These are phyloP conservation scores for Barnettozyma californica DNA, from an alignment of 805 yeast genomes.

Conservation along the genomic window DNA sequence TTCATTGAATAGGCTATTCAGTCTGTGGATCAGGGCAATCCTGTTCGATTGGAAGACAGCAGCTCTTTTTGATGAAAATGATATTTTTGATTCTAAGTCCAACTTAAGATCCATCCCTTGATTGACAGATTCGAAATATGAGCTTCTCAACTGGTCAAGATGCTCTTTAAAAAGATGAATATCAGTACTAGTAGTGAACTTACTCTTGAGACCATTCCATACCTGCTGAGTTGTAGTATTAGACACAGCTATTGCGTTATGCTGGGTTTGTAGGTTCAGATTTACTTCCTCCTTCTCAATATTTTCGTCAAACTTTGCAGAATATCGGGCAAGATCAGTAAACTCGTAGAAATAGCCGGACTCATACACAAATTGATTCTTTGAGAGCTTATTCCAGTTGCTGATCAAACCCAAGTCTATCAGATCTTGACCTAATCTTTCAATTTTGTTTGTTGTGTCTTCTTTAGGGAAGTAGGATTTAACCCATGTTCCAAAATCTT, in stretches of 20 bases:
- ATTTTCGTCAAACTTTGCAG: conserved; percentile 12
- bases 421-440: conserved; percentile 30
- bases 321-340: conserved; percentile 23
- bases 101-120: conserved; percentile 4
- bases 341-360: conserved; percentile 25
- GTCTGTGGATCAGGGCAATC: conserved; percentile 10
- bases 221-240: conserved; percentile 7
- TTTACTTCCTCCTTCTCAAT: background rate
- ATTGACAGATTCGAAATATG: conserved; percentile 10
- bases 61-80: conserved; percentile 8
- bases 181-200: conserved; percentile 9
- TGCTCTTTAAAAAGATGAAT: conserved; percentile 12
- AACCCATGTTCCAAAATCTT: conserved; percentile 22
- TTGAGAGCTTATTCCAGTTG: conserved; percentile 22
- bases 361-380: conserved; percentile 15
- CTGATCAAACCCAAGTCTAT: conserved; percentile 22
- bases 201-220: conserved; percentile 16
- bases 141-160: conserved; percentile 1
- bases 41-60: conserved; percentile 17
- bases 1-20: conserved; percentile 12
- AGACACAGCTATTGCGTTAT: too few species aligned
- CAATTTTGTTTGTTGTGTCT: conserved; percentile 28
- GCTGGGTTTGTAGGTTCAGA: background rate
- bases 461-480: conserved; percentile 17
- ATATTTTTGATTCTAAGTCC: conserved; percentile 12